Evolutionary conservation across 208 protist species (phyloP), one percentile per base, ranked within the genome.

Genomic region (Leishmania amazonensis): DNA sequence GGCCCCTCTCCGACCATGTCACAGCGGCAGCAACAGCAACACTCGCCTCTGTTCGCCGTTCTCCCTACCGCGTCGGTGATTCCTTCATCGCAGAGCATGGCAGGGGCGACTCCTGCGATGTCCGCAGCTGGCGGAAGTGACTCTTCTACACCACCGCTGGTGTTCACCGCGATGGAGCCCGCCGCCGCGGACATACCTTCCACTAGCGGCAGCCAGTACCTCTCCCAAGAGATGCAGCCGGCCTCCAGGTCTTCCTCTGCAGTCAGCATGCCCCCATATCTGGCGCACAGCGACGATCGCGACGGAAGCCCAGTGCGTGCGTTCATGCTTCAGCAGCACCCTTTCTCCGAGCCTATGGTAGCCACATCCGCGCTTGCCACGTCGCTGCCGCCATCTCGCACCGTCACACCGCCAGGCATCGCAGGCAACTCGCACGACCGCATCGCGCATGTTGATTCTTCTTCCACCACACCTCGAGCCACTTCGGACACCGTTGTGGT

Each of bases 141-240:
- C 42, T 40, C 67, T 72, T 72, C 67, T 49, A 49, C 40, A 8
- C 40, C 21, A 51, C 38, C 40, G 24, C 67, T 72, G 13, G 67
- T 70, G 28, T 70, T 70, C 64, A 70, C 64, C 35, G 64, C 35
- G 64, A 70, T 70, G n/a, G 64, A 70, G 21, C 67, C 67, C 15
- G 28, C 67, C 9, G 2, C 35, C 1, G 67, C n/a, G 24, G 40
- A 11, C 67, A 49, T n/a, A 2, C 7, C 15, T 70, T 11, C 64
- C 31, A 70, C 35, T 21, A 38, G 64, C 64, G 35, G 64, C n/a
- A 1, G 3, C 3, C 28, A 3, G 31, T 9, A 70, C 28, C n/a
- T 8, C 13, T 70, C 28, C 15, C 31, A 70, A 21, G 21, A 38
- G 9, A 21, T 19, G 6, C 64, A 31, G 21, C 64, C 35, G 64